Base-by-base conservation (phyloP, 495 filamentous ascomycete genomes). In the Talaromyces borbonicus region DNA sequence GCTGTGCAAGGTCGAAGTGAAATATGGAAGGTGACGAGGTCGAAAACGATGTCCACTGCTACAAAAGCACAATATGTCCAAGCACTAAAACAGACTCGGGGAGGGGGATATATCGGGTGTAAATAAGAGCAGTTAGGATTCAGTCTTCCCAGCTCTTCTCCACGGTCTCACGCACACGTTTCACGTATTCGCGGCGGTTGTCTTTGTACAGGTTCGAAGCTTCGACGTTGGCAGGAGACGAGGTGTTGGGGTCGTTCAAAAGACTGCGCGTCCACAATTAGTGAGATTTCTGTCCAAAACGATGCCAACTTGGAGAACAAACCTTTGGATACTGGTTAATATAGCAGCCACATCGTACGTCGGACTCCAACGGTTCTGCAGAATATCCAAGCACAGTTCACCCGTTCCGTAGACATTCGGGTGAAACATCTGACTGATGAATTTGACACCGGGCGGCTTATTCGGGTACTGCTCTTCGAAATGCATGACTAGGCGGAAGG, bases 121-220 rank as follows among this genome's bases (percentile, higher is more conserved):
- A 12, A 1, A 11, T 16, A 8, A 11, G 12, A 3, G n/a, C 22
- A 19, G 4, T 30, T 9, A 5, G 0, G 9, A 5, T 35, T 19
- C 72, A 90, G 52, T 92, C 90, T 43, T 97, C 90, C 92, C 92
- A 97, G 67, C 90, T 96, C 74, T 95, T 96, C 75, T 98, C 93
- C 14, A 98, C 93, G 0, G 90, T 95, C 67, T 97, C 92, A 33
- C 87, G 74, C 15, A 98, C 92, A 16, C 90, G 77, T 70, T 98
- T 98, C 9, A 81, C 82, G 56, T 98, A 98, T 62, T 98, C 92
- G 56, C 88, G 83, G 50, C 90, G 79, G 60, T 97, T 97, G 57
- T 98, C 92, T 58, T 97, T 97, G 76, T 95, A 98, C 1, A 98
- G 79, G 63, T 96, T 98, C 15, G 88, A 95, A 14, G 93, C 93